Percentiles rank a stretch among this genome's conserved stretches.
Conservation (phyloP, 202 grass and related monocot genomes). For the Cymbopogon flexuosus region DNA sequence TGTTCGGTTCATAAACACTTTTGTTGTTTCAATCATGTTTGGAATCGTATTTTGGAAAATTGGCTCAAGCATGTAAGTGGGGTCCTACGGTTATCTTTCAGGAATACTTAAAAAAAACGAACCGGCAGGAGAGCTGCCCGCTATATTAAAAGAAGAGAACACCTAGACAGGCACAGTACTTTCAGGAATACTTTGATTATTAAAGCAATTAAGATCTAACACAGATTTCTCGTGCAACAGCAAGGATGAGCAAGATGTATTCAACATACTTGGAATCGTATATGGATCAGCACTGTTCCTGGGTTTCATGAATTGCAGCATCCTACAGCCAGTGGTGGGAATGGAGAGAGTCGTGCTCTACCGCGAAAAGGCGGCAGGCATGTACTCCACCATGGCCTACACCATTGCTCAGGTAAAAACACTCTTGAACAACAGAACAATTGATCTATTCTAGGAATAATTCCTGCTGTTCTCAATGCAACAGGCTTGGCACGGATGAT, state of each 20-base stretch:
- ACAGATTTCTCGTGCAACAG: slow-evolving; percentile 39
- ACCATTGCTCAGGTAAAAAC: slow-evolving; percentile 66
- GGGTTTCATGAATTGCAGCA: slow-evolving; percentile 66
- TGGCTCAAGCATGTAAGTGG: slow-evolving; percentile 73
- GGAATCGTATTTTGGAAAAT: slow-evolving; percentile 79
- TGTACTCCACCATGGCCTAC: slow-evolving; percentile 69
- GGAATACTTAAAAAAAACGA: too few relatives aligned
- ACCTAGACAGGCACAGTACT: too few relatives aligned
- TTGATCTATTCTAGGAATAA: too few relatives aligned
- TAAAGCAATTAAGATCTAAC: too few relatives aligned
- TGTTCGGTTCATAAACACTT: slow-evolving; percentile 59
- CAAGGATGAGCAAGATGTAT: slow-evolving; percentile 61
- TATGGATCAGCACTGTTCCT: slow-evolving; percentile 74
- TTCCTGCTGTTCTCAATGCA: too few relatives aligned
- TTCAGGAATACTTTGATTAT: too few relatives aligned
- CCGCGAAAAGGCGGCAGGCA: slow-evolving; percentile 62
- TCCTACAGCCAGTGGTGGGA: slow-evolving; percentile 40
- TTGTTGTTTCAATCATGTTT: slow-evolving; percentile 62
- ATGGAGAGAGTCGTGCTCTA: slow-evolving; percentile 49
- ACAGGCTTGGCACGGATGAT: too few relatives aligned
- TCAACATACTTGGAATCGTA: slow-evolving; percentile 67
- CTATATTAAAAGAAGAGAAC: too few relatives aligned
- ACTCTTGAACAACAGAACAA: neutral
- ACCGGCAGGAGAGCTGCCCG: too few relatives aligned
- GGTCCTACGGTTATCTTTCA: too few relatives aligned